Evolutionary conservation across 345 rosid genomes (phyloP).

Genomic region (Aquilaria malaccensis): DNA sequence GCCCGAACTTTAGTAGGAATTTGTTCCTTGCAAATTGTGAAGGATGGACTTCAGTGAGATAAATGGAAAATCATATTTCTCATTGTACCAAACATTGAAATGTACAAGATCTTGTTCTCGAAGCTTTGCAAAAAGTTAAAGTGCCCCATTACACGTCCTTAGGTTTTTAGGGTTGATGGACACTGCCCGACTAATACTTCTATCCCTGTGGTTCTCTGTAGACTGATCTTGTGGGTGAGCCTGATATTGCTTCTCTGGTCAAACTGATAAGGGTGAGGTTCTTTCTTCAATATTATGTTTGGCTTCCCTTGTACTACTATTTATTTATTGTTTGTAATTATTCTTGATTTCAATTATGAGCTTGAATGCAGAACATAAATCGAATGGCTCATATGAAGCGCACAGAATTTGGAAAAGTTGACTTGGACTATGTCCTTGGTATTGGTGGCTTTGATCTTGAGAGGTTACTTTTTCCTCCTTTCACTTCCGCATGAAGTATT

Average conservation of each 20-base stretch:
- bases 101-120: too few relatives aligned
- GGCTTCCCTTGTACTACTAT: neutral
- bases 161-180: too few relatives aligned
- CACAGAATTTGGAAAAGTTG: slow-evolving; percentile 80
- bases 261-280: slow-evolving; percentile 60
- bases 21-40: too few relatives aligned
- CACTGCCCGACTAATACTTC: slow-evolving; percentile 11
- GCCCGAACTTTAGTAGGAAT: too few relatives aligned
- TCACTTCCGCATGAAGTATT: neutral
- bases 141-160: too few relatives aligned
- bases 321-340: slow-evolving; percentile 6
- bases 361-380: slow-evolving; percentile 55
- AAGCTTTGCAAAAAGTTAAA: too few relatives aligned
- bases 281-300: neutral
- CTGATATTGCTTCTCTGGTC: slow-evolving; percentile 53
- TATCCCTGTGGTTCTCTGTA: slow-evolving; percentile 23
- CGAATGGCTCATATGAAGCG: slow-evolving; percentile 67
- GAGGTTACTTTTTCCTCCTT: slow-evolving; percentile 41
- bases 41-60: too few relatives aligned
- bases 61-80: too few relatives aligned
- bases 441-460: slow-evolving; percentile 97
- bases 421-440: slow-evolving; percentile 95
- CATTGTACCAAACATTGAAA: too few relatives aligned
- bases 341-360: neutral
- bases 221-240: slow-evolving; percentile 87